These are phyloP conservation scores for Dendrocalamus latiflorus DNA, from an alignment of 202 grass and related monocot genomes.

Conservation along the genomic window DNA sequence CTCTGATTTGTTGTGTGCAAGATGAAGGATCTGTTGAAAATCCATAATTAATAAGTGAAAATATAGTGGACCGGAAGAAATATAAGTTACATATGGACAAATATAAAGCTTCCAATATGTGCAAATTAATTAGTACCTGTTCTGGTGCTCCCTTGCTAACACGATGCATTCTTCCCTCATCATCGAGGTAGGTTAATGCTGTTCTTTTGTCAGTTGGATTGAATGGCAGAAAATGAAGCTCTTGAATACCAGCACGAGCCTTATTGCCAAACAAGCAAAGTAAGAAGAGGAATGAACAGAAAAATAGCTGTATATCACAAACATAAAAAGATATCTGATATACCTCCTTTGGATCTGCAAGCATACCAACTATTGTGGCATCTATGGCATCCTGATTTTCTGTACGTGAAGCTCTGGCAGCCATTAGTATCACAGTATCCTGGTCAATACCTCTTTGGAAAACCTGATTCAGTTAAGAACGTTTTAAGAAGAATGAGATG, in stretches of 20 bases:
- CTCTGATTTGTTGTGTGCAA: too few relatives aligned
- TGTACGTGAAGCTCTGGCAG: constrained; percentile 79
- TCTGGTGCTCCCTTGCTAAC: constrained; percentile 96
- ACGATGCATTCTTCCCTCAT: constrained; percentile 68
- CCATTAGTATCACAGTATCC: constrained; percentile 82
- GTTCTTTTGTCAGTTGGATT: constrained; percentile 96
- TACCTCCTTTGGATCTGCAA: constrained; percentile 95
- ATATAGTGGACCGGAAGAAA: neutral
- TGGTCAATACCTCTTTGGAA: constrained; percentile 68
- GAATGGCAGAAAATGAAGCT: constrained; percentile 91
- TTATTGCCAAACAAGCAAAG: constrained; percentile 29
- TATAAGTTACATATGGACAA: neutral
- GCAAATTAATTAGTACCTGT: constrained; percentile 44
- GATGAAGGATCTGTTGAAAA: constrained; percentile 64
- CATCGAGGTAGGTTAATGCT: constrained; percentile 77
- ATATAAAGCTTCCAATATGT: neutral
- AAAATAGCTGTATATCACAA: neutral
- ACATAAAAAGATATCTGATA: neutral
- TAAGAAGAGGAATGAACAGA: constrained; percentile 7
- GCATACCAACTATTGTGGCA: constrained; percentile 92
- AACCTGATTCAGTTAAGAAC: constrained; percentile 46
- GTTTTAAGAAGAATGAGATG: neutral
- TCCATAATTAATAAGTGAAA: constrained; percentile 27
- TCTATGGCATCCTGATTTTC: constrained; percentile 99
- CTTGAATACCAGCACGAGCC: constrained; percentile 79